Base-by-base conservation (phyloP, 179 eudicot genomes). In the Beta macrorhiza region DNA sequence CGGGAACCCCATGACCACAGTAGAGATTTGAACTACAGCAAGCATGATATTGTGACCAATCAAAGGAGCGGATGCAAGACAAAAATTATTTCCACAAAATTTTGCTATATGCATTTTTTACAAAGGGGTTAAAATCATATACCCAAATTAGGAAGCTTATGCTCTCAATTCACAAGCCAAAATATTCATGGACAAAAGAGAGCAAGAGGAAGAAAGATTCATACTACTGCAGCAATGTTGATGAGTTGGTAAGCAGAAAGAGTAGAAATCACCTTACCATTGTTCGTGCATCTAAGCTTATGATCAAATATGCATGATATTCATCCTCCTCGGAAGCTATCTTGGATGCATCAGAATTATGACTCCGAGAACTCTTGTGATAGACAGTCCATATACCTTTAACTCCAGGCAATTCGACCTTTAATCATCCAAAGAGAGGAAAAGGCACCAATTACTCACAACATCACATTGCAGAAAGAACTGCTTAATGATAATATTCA, bases 311-410 rank as follows among this genome's bases (percentile, higher is more conserved):
- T 69, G 99, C 98, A 88, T 94, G 99, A 86, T 90, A 94, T 78
- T 96, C 99, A 83, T 96, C 98, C 86, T 96, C 98, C 82, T 90
- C 99, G 47, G 84, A 79, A 32, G 87, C 89, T 78, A 78, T 83
- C 87, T 89, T 94, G 72, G 95, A 92, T 68, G 94, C 87, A 72
- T 94, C 97, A 86, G 89, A 83, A 71, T 77, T 85, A 72, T 91
- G 97, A 87, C 85, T 83, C 51, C 98, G 99, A 62, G 92, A 72
- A 88, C 90, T 96, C 85, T 96, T 96, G 87, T 96, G 98, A 85
- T 96, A 96, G 80, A 96, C 99, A 67, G 99, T 94, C 99, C 99
- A 96, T 78, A 94, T 91, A 77, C 98, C 99, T 83, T 89, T 94
- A 84, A 97, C 92, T 78, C 97, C 99, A 45, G 95, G 95, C 57